Percentiles rank a stretch among this genome's conserved stretches.
Conservation (phyloP, 768 basidiomycete species). For the Kondoa subrosea region DNA sequence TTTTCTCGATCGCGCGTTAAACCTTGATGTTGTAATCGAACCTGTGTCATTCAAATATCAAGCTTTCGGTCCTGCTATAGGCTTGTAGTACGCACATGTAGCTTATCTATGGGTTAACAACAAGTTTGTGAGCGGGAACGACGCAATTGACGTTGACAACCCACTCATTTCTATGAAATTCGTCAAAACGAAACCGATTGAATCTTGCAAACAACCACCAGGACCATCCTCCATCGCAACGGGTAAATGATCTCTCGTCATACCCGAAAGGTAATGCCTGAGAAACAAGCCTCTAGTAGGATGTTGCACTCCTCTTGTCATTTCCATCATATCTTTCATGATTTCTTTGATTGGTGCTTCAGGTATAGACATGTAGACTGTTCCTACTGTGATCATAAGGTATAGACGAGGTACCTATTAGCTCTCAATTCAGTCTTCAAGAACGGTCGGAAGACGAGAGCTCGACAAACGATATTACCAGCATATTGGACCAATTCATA, state of each 20-base stretch:
- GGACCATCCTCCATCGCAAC: conserved; percentile 74
- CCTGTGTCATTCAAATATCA: conserved; percentile 63
- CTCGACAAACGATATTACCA: conserved; percentile 52
- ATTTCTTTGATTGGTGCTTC: conserved; percentile 97
- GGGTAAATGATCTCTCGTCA: conserved; percentile 89
- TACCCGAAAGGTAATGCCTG: conserved; percentile 87
- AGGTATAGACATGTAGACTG: conserved; percentile 95
- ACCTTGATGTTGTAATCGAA: conserved; percentile 91
- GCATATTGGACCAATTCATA: conserved; percentile 99
- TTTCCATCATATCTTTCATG: conserved; percentile 99
- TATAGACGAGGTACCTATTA: conserved; percentile 48
- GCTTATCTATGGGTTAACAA: background rate
- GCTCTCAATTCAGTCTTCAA: background rate
- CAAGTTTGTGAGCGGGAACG: no score
- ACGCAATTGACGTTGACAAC: background rate
- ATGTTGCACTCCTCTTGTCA: conserved; percentile 91
- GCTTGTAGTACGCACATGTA: background rate
- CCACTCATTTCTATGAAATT: conserved; percentile 98
- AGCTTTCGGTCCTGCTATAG: background rate
- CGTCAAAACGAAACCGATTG: conserved; percentile 83
- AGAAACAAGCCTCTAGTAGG: conserved; percentile 93
- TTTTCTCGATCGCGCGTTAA: conserved; percentile 95
- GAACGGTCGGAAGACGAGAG: background rate
- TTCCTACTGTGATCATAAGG: conserved; percentile 98
- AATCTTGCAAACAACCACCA: conserved; percentile 78